Evolutionary conservation across 306 rosid species (phyloP), one percentile per base, ranked within the genome.

Genomic region (Vigna trinervia): DNA sequence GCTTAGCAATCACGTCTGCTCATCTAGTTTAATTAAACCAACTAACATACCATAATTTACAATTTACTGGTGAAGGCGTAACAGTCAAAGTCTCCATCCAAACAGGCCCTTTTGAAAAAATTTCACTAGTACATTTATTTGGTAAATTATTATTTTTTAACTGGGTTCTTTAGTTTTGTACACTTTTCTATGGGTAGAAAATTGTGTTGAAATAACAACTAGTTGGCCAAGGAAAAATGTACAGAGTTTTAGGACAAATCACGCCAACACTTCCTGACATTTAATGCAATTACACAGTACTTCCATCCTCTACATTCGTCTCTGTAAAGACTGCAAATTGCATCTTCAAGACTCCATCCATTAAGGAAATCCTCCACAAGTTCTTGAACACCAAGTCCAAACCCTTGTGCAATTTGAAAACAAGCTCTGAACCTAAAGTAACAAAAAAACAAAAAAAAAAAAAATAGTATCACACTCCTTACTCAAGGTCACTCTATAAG

Each of bases 341-440:
- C 93, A 77, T 85, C 86, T 74, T 78, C 85, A 76, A 85, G 83
- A 78, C 38, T 87, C 98, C 96, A 92, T 71, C 90, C 82, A 67
- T 82, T 26, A 71, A 94, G 93, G 81, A 89, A 90, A 76, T 88
- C 96, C 70, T 89, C 88, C 0, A 94, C 84, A 69, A 89, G 78
- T 71, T 85, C 80, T 67, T 45, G 80, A 67, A 83, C 65, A 66
- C 76, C 88, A 57, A 61, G 69, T 39, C 60, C 58, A 69, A 83
- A 82, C 52, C 87, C 92, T 77, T 85, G 87, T 36, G 85, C 85
- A 38, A 90, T 72, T 78, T 81, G 91, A 64, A 94, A 80, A 69
- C 93, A 90, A 7, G 74, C 86, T 84, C 98, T 91, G 92, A 74
- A 34, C 68, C 70, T 75, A 62, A 71, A 61, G 62, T 61, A 4